A percentile compares a stretch with the other conserved stretches of the same genome.
Conservation (phyloP, 129 eudicot genomes). For the Escallonia herrerae region DNA sequence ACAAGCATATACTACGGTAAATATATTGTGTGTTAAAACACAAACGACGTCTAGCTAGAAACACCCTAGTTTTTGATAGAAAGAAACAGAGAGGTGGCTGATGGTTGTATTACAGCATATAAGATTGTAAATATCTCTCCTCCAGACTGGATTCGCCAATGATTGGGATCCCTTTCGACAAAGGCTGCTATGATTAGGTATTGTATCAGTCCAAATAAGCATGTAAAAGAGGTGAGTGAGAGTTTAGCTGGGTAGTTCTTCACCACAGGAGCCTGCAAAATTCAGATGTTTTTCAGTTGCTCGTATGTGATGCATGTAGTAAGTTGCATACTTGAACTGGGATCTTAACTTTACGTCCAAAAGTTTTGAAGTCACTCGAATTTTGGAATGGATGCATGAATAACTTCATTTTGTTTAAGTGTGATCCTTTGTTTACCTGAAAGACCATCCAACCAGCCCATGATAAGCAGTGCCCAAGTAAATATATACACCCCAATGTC, state of each 20-base stretch:
- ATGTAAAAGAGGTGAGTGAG: conserved; percentile 78
- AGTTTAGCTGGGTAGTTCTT: conserved; percentile 88
- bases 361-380: background rate
- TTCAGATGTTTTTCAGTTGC: background rate
- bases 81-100: background rate
- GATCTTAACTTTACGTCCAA: background rate
- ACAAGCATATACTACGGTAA: background rate
- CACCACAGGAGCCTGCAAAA: conserved; percentile 74
- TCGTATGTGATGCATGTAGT: no score
- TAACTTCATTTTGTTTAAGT: no score
- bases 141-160: conserved; percentile 61
- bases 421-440: conserved; percentile 39
- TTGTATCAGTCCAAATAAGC: conserved; percentile 79
- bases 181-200: conserved; percentile 66
- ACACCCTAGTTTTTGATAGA: no score
- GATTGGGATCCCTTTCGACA: conserved; percentile 50
- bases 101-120: conserved; percentile 68
- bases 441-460: conserved; percentile 98
- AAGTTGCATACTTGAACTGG: no score
- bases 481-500: conserved; percentile 80
- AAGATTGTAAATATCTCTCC: conserved; percentile 66
- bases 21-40: background rate
- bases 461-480: conserved; percentile 76
- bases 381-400: background rate
- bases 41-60: background rate